Base-by-base conservation (phyloP, 2,329 filamentous ascomycete species). In the Knufia petricola region DNA sequence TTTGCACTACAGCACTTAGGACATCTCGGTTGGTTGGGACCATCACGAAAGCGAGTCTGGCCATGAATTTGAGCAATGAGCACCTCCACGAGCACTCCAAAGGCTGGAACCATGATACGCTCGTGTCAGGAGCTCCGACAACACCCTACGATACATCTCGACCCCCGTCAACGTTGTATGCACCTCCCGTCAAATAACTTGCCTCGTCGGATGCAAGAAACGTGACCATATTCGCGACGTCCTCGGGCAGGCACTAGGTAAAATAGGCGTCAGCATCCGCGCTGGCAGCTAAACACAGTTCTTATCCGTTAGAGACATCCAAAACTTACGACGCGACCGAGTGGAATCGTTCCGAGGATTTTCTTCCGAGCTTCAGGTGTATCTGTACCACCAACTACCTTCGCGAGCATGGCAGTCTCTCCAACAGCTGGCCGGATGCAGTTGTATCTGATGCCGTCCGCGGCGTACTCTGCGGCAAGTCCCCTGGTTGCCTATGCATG, bases 201-300 rank as follows among this genome's bases (percentile, higher is more conserved):
- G 56, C 58, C 17, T 56, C 50, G 26, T 56, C 50, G 32, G 52
- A 55, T 19, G 52, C 56, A 7, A 60, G 50, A 46, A 57, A 61
- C 8, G 51, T 53, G 39, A 59, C 57, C 10, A 58, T 58, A 41
- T 58, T 58, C 19, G 60, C 60, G 23, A 62, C 55, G 47, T 61
- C 59, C 31, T 48, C 51, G 12, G 59, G 55, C 17, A 58, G 48
- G 36, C 59, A 55, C 21, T 55, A 41, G 1, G 54, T 44, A 26
- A 52, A 9, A 60, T 42, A 6, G 13, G 10, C 4, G 32, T 36
- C 32, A 36, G 32, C 32, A 17, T 36, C n/a, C 58, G 60, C n/a
- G 50, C 43, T 20, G 50, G 42, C 15, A 41, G 17, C 38, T 15
- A 21, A n/a, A 19, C 19, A n/a, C 19, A 20, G 7, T 37, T n/a